A percentile compares a stretch with the other conserved stretches of the same genome.
Evolutionary conservation across 2,329 filamentous ascomycete species (phyloP).

Genomic region (Torrubiellomyces zombiae): DNA sequence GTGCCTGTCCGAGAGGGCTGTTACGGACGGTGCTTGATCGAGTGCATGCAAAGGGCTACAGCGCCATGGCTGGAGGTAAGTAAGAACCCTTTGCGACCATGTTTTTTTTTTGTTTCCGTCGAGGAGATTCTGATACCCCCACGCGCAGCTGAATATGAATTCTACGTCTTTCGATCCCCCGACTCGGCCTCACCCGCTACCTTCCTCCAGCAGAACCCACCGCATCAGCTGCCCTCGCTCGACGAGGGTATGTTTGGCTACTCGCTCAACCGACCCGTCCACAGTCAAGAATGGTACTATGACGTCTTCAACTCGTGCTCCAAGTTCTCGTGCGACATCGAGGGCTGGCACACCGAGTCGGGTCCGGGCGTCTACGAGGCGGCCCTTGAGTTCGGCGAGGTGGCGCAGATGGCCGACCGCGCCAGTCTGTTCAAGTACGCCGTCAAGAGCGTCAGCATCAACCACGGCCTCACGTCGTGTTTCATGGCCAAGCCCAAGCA

Average conservation of each 20-base stretch:
- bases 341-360: slow-evolving; percentile 92
- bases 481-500: slow-evolving; percentile 98
- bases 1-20: slow-evolving; percentile 64
- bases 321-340: slow-evolving; percentile 64
- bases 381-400: slow-evolving; percentile 78
- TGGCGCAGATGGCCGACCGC: slow-evolving; percentile 78
- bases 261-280: slow-evolving; percentile 68
- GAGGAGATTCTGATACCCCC: neutral
- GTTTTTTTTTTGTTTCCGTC: slow-evolving; percentile 2
- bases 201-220: slow-evolving; percentile 59
- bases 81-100: slow-evolving; percentile 3
- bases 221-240: slow-evolving; percentile 56
- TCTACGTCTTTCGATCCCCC: slow-evolving; percentile 76
- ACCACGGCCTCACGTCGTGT: slow-evolving; percentile 83
- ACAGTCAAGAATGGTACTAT: slow-evolving; percentile 89
- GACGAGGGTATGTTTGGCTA: slow-evolving; percentile 97
- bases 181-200: slow-evolving; percentile 47
- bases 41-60: slow-evolving; percentile 50
- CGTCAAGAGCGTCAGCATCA: slow-evolving; percentile 74
- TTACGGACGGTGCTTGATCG: slow-evolving; percentile 52
- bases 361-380: slow-evolving; percentile 93
- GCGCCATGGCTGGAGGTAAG: slow-evolving; percentile 79
- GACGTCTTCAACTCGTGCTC: slow-evolving; percentile 67
- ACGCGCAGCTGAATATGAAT: slow-evolving; percentile 70
- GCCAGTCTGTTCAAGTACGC: slow-evolving; percentile 88